phyloP scores from a whole-genome alignment of 441 rosid genomes.

The Cnidoscolus chayamansa region DNA sequence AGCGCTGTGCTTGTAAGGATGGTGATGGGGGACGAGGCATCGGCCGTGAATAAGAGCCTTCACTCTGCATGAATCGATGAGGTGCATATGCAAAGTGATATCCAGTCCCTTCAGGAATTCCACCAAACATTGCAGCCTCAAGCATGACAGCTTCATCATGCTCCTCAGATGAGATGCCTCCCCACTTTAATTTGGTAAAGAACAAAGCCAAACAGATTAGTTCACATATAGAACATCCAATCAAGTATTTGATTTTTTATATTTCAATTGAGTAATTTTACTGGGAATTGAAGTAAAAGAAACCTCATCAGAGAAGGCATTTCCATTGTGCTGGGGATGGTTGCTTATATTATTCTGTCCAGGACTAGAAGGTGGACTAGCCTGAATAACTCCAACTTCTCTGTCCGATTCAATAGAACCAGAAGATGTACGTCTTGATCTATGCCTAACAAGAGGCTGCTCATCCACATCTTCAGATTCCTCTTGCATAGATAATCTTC shows the following conservation, averaged over 20 bases:
- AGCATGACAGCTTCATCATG: slow-evolving; percentile 99
- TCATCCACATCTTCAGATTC: slow-evolving; percentile 70
- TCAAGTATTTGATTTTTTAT: not conserved
- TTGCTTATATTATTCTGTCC: slow-evolving; percentile 32
- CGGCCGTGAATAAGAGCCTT: slow-evolving; percentile 44
- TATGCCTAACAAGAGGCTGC: slow-evolving; percentile 71
- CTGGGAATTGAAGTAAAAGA: slow-evolving; percentile 12
- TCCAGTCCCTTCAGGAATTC: slow-evolving; percentile 72
- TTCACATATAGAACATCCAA: slow-evolving; percentile 14
- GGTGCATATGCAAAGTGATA: slow-evolving; percentile 60
- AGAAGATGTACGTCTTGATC: slow-evolving; percentile 54
- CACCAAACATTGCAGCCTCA: slow-evolving; percentile 99
- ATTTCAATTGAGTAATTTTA: not conserved
- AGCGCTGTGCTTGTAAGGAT: not conserved
- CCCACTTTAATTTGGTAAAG: slow-evolving; percentile 61
- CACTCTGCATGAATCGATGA: slow-evolving; percentile 53
- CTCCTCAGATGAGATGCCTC: slow-evolving; percentile 95
- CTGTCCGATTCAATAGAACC: slow-evolving; percentile 43
- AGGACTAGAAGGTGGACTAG: slow-evolving; percentile 55
- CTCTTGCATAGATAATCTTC: slow-evolving; percentile 62
- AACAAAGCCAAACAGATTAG: slow-evolving; percentile 23
- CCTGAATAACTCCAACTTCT: slow-evolving; percentile 42
- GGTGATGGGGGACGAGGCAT: slow-evolving; percentile 85
- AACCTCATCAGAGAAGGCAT: slow-evolving; percentile 59
- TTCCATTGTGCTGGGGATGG: slow-evolving; percentile 44